phyloP scores from a whole-genome alignment of 208 protist genomes.

The Trypanosoma melophagium region DNA sequence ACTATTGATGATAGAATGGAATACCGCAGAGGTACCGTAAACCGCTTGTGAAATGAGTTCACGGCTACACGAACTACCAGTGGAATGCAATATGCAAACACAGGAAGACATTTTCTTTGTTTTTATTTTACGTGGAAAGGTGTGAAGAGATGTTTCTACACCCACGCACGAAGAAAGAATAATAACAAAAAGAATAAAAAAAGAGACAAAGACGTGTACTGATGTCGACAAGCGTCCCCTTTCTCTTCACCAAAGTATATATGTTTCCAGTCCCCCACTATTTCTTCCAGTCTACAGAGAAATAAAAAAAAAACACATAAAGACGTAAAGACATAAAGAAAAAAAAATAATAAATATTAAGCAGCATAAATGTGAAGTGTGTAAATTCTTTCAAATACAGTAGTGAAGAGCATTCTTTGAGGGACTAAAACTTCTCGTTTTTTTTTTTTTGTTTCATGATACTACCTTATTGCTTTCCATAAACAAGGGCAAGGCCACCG shows the following conservation, averaged over 20 bases:
- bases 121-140: not conserved
- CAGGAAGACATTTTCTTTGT: conserved; percentile 37
- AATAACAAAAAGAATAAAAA: no score
- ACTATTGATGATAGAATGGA: conserved; percentile 32
- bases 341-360: not conserved
- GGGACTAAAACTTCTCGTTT: not conserved
- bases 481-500: no score
- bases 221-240: not conserved
- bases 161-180: not conserved
- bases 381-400: no score
- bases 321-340: conserved; percentile 19
- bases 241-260: not conserved
- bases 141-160: no score
- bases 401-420: no score
- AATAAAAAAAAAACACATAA: not conserved
- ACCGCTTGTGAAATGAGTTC: conserved; percentile 51
- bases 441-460: not conserved
- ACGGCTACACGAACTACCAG: conserved; percentile 37
- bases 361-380: no score
- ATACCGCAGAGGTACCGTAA: conserved; percentile 47
- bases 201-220: no score
- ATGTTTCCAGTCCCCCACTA: not conserved
- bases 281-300: not conserved
- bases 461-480: no score
- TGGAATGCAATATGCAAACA: conserved; percentile 73